Base-by-base conservation (phyloP, 2,329 filamentous ascomycete species). In the Pseudopyrenochaeta lycopersici region DNA sequence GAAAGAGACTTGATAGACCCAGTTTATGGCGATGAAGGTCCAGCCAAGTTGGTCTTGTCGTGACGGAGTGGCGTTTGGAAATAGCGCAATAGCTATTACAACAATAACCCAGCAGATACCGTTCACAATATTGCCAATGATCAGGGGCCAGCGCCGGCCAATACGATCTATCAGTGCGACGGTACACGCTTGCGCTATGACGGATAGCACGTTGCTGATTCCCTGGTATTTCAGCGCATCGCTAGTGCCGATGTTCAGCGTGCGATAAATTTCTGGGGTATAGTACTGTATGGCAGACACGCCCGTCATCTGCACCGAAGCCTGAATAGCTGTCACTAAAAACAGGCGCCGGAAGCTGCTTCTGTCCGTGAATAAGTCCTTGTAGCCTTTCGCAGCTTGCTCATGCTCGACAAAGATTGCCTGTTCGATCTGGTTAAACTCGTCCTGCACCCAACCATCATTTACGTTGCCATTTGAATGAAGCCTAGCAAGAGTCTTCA, bases 1-100 rank as follows among this genome's bases (percentile, higher is more conserved):
- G 80, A 90, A 91, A 31, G 82, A 87, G 76, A 91, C 88, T 76
- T 92, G 91, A 80, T 90, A 92, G 1, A 90, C 72, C 89, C 89
- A 92, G 1, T 89, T 92, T 64, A 84, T 81, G 70, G 86, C 83
- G 55, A 92, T 92, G 73, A 92, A 92, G 1, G 85, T 88, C 86
- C 88, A 90, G 3, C 81, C 81, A 1, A 87, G 87, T 2, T 78
- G 35, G 73, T 72, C 46, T 83, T 84, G 53, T 78, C 76, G 36
- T 73, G 68, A 4, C 70, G 87, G 32, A 30, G 10, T 74, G 5
- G 80, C 76, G 2, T 88, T 83, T 1, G 88, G 88, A 72, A 87
- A 91, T 76, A 70, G 69, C 10, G 81, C 82, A 3, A 85, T 75
- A 27, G 84, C 68, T 12, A 80, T 73, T 0, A 80, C 82, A 6